phyloP scores from a whole-genome alignment of 2,329 filamentous ascomycete species.

The Biscogniauxia marginata region DNA sequence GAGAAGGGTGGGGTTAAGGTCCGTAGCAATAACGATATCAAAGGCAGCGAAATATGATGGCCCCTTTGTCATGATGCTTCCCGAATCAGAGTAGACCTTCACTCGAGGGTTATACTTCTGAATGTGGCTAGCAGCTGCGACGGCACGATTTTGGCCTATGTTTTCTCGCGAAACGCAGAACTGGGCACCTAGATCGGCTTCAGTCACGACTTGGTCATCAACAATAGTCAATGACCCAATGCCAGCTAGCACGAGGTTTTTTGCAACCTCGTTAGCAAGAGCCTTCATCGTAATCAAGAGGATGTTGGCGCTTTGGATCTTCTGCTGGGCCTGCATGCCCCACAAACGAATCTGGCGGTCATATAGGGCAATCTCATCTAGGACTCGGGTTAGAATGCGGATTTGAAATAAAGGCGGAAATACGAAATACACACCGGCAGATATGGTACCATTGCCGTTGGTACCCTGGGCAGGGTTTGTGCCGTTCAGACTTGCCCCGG shows the following conservation, averaged over 20 bases:
- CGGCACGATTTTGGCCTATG: conserved; percentile 80
- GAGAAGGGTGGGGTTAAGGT: conserved; percentile 73
- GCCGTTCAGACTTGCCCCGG: conserved; percentile 9
- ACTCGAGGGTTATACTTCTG: conserved; percentile 90
- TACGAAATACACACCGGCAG: conserved; percentile 32
- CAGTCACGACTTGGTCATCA: conserved; percentile 72
- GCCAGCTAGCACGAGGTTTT: conserved; percentile 93
- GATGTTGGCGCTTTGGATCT: conserved; percentile 84
- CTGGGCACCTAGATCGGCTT: conserved; percentile 77
- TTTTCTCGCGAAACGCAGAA: conserved; percentile 74
- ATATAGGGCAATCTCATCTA: conserved; percentile 95
- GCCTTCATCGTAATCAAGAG: conserved; percentile 86
- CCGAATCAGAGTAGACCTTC: conserved; percentile 66
- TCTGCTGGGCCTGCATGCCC: conserved; percentile 93
- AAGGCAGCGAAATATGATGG: conserved; percentile 75
- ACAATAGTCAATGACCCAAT: conserved; percentile 87
- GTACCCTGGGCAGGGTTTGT: conserved; percentile 10
- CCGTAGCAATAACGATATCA: conserved; percentile 86
- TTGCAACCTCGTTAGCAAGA: conserved; percentile 90
- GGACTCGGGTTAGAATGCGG: conserved; percentile 11
- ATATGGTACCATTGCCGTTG: conserved; percentile 30
- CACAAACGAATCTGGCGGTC: conserved; percentile 96
- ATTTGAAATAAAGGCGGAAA: background rate
- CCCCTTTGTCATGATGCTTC: conserved; percentile 64
- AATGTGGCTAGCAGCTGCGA: conserved; percentile 74